Percentiles rank a stretch among this genome's conserved stretches.
Conservation (phyloP, 2,329 filamentous ascomycete genomes). For the Fusarium sacchari region DNA sequence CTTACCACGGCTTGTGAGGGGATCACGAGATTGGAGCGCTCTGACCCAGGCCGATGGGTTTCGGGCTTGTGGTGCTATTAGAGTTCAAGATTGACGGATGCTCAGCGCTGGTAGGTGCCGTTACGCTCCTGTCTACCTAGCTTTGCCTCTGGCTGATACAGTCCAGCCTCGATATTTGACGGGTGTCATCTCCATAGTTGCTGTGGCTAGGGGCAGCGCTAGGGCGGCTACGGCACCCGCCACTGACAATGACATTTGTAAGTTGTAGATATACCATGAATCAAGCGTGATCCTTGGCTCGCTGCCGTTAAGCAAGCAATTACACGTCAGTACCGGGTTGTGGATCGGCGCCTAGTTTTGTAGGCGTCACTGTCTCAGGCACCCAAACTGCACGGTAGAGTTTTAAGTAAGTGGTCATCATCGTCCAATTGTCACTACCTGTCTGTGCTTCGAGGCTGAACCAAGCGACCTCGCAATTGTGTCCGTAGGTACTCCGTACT, state of each 20-base stretch:
- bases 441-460: slow-evolving; percentile 17
- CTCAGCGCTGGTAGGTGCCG: slow-evolving; percentile 27
- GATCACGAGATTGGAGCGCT: slow-evolving; percentile 42
- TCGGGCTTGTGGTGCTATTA: slow-evolving; percentile 40
- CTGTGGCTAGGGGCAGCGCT: slow-evolving; percentile 41
- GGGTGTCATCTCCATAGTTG: slow-evolving; percentile 40
- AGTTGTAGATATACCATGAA: slow-evolving; percentile 35
- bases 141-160: slow-evolving; percentile 26
- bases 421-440: neutral
- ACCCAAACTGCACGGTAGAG: neutral
- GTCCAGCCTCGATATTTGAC: slow-evolving; percentile 37
- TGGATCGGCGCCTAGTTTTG: slow-evolving; percentile 20
- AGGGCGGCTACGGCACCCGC: slow-evolving; percentile 44
- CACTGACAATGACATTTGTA: slow-evolving; percentile 42
- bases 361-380: neutral
- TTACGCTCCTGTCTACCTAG: slow-evolving; percentile 22
- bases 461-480: slow-evolving; percentile 5
- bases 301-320: slow-evolving; percentile 34
- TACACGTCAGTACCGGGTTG: slow-evolving; percentile 33
- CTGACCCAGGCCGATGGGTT: slow-evolving; percentile 44
- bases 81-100: slow-evolving; percentile 40
- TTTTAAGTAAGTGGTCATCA: neutral
- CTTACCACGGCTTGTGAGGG: slow-evolving; percentile 27
- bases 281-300: slow-evolving; percentile 32
- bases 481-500: too few relatives aligned